Percentiles rank a stretch among this genome's conserved stretches.
phyloP scores from a whole-genome alignment of 805 yeast species.

The Yarrowia osloensis region DNA sequence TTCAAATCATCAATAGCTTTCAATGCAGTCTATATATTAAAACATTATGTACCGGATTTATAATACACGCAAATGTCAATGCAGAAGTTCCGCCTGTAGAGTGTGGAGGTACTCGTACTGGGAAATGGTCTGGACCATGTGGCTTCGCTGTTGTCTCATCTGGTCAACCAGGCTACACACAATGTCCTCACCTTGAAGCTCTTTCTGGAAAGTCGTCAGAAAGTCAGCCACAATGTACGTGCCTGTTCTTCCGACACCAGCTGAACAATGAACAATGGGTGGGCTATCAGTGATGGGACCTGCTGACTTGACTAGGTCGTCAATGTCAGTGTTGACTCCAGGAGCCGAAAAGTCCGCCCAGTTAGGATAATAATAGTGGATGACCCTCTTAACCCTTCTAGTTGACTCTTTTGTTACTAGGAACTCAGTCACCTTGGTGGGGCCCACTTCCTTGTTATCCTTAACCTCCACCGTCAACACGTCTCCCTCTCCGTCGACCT shows the following conservation, averaged over 20 bases:
- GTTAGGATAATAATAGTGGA: conserved; percentile 63
- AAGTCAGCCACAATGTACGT: conserved; percentile 76
- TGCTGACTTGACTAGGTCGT: conserved; percentile 52
- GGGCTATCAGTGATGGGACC: conserved; percentile 46
- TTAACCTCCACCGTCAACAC: not conserved
- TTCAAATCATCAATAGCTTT: not conserved
- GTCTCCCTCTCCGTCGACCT: conserved; percentile 18
- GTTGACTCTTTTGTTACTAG: not conserved
- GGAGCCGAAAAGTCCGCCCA: conserved; percentile 86
- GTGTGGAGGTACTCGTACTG: conserved; percentile 45
- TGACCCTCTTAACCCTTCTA: conserved; percentile 15
- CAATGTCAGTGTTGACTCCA: conserved; percentile 46
- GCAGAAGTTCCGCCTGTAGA: conserved; percentile 11
- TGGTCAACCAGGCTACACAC: conserved; percentile 40
- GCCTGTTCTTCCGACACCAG: conserved; percentile 97
- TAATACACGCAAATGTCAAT: not conserved
- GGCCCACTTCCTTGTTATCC: not conserved
- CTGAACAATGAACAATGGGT: conserved; percentile 84
- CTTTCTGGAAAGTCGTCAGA: conserved; percentile 46
- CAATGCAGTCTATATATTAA: conserved; percentile 20
- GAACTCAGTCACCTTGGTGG: conserved; percentile 21
- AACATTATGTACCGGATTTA: conserved; percentile 6
- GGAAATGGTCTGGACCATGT: conserved; percentile 47
- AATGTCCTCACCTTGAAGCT: conserved; percentile 34
- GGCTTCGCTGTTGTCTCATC: conserved; percentile 47